Evolutionary conservation across 2,329 filamentous ascomycete species (phyloP).

Genomic region (Metarhizium sp.): DNA sequence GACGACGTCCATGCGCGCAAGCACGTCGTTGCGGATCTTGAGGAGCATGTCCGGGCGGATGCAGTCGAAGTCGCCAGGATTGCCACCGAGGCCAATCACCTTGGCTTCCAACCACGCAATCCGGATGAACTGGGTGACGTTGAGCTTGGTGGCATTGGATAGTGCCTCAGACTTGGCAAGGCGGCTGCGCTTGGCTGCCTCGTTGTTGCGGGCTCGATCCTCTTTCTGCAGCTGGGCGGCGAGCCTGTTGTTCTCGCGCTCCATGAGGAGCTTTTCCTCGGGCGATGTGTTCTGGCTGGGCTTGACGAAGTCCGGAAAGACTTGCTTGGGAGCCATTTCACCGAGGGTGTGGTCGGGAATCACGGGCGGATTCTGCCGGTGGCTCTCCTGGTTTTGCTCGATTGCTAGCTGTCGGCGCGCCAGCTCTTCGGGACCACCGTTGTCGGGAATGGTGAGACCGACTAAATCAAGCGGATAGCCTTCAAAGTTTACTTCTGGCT

Average conservation of each 20-base stretch:
- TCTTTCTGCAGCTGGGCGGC: constrained; percentile 13
- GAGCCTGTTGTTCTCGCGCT: constrained; percentile 17
- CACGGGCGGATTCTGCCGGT: constrained; percentile 15
- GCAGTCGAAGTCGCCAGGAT: not conserved
- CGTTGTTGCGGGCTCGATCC: constrained; percentile 26
- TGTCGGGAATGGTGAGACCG: constrained; percentile 12
- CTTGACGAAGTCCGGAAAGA: constrained; percentile 10
- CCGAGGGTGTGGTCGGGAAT: constrained; percentile 17
- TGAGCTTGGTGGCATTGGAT: constrained; percentile 2
- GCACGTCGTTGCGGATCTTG: not conserved
- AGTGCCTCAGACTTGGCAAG: constrained; percentile 10
- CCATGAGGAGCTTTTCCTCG: constrained; percentile 3
- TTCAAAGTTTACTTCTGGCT: constrained; percentile 3
- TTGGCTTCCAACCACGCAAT: constrained; percentile 7
- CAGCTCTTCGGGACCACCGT: constrained; percentile 10
- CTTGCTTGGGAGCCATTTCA: constrained; percentile 18
- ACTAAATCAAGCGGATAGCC: constrained; percentile 11
- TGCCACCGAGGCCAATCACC: constrained; percentile 3
- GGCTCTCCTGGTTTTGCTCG: constrained; percentile 12
- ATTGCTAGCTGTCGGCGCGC: constrained; percentile 12
- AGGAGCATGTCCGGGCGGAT: not conserved
- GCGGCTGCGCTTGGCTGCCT: constrained; percentile 27
- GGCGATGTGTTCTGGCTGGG: not conserved
- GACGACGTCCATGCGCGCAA: not conserved
- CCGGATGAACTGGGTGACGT: constrained; percentile 8